A percentile compares a stretch with the other conserved stretches of the same genome.
Evolutionary conservation across 257 asterid genomes (phyloP).

Genomic region (Cinchona pubescens): DNA sequence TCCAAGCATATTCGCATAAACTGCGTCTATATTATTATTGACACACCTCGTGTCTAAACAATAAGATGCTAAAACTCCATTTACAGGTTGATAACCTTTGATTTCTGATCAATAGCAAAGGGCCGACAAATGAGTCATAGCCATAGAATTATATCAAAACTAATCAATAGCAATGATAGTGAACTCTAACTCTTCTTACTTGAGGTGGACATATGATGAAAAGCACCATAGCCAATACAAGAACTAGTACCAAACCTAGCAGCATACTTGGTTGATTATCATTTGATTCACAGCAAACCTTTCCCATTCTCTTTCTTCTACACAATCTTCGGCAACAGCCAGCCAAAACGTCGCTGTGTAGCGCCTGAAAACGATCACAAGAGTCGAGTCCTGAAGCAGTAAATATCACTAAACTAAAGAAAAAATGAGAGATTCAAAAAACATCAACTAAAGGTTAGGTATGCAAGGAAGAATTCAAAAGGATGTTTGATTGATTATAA

Average conservation of each 20-base stretch:
- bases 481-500: not conserved
- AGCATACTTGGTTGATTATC: not conserved
- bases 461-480: not conserved
- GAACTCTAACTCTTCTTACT: slow-evolving; percentile 6
- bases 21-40: not conserved
- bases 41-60: not conserved
- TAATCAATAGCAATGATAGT: not conserved
- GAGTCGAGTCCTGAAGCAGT: not conserved
- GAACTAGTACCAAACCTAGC: slow-evolving; percentile 10
- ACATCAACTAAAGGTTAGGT: not conserved
- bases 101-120: not conserved
- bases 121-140: not conserved
- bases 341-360: not conserved
- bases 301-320: not conserved
- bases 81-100: not conserved
- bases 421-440: not conserved
- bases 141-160: too few species aligned
- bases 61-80: not conserved
- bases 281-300: not conserved
- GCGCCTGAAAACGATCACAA: not conserved
- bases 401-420: not conserved
- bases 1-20: not conserved
- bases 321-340: not conserved
- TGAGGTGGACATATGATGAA: slow-evolving; percentile 10
- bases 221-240: slow-evolving; percentile 5